phyloP scores from a whole-genome alignment of 768 basidiomycete species.

The Collybia sordida region DNA sequence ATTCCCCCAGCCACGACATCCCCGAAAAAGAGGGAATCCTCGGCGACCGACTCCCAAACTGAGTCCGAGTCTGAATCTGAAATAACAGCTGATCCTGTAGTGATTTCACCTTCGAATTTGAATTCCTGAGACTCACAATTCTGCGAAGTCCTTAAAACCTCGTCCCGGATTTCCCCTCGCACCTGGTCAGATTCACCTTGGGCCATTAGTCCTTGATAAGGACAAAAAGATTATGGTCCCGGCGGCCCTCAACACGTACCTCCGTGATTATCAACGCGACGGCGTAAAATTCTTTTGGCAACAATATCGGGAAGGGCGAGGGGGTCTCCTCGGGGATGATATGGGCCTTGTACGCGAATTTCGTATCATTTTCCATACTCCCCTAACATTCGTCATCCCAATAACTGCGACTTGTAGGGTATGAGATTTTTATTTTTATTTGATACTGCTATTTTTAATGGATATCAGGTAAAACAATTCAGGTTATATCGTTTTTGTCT shows the following conservation, averaged over 20 bases:
- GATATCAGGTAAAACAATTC: conserved; percentile 84
- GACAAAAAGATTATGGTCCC: conserved; percentile 53
- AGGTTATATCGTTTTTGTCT: conserved; percentile 85
- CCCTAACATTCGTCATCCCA: not conserved
- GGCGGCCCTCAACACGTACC: conserved; percentile 73
- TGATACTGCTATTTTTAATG: not conserved
- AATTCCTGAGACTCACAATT: not conserved
- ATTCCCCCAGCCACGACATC: too few species aligned
- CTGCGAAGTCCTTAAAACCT: conserved; percentile 27
- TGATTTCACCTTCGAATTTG: not conserved
- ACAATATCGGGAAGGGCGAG: conserved; percentile 63
- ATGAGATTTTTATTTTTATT: conserved; percentile 10
- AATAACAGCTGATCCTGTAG: conserved; percentile 21
- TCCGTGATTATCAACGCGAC: conserved; percentile 90
- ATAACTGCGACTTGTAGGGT: conserved; percentile 3
- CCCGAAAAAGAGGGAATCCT: not conserved
- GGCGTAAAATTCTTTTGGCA: conserved; percentile 82
- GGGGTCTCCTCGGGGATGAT: conserved; percentile 91
- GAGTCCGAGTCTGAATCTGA: conserved; percentile 44
- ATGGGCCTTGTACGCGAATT: conserved; percentile 72
- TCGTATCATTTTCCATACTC: not conserved
- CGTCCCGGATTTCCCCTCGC: conserved; percentile 56
- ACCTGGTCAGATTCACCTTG: conserved; percentile 38
- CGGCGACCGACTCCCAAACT: conserved; percentile 33
- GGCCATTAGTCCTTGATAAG: conserved; percentile 52